Conservation (phyloP, 2,329 filamentous ascomycete species). For the Tetracladium maxilliforme region DNA sequence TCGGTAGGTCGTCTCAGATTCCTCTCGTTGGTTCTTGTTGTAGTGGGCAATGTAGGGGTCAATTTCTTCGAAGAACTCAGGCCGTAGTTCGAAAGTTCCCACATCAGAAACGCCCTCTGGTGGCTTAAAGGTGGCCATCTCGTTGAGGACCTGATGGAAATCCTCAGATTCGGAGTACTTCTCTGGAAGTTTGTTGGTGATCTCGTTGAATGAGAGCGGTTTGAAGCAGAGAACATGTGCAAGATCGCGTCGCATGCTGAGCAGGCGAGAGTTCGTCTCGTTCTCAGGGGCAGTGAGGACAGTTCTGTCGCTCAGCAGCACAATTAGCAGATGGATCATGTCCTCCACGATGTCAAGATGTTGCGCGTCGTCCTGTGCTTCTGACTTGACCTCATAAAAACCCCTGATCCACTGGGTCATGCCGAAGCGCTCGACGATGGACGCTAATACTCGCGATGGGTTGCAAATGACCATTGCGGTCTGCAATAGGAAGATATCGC, state of each 20-base stretch:
- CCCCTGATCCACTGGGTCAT: conserved; percentile 80
- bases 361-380: conserved; percentile 73
- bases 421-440: conserved; percentile 83
- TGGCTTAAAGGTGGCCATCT: conserved; percentile 78
- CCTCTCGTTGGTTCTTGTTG: conserved; percentile 91
- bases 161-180: conserved; percentile 80
- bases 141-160: conserved; percentile 70
- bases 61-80: conserved; percentile 71
- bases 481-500: conserved; percentile 88
- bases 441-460: conserved; percentile 69
- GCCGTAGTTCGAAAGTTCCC: conserved; percentile 85
- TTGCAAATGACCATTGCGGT: conserved; percentile 79
- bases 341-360: conserved; percentile 91
- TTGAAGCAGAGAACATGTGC: conserved; percentile 93
- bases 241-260: conserved; percentile 75
- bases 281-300: conserved; percentile 58
- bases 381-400: conserved; percentile 55
- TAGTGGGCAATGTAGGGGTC: conserved; percentile 96
- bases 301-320: conserved; percentile 78
- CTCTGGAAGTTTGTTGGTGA: conserved; percentile 74
- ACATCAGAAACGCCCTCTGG: conserved; percentile 87
- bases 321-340: conserved; percentile 84
- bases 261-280: conserved; percentile 47
- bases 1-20: conserved; percentile 81
- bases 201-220: conserved; percentile 85